phyloP scores from a whole-genome alignment of 495 filamentous ascomycete species.

The Elasticomyces elasticus region DNA sequence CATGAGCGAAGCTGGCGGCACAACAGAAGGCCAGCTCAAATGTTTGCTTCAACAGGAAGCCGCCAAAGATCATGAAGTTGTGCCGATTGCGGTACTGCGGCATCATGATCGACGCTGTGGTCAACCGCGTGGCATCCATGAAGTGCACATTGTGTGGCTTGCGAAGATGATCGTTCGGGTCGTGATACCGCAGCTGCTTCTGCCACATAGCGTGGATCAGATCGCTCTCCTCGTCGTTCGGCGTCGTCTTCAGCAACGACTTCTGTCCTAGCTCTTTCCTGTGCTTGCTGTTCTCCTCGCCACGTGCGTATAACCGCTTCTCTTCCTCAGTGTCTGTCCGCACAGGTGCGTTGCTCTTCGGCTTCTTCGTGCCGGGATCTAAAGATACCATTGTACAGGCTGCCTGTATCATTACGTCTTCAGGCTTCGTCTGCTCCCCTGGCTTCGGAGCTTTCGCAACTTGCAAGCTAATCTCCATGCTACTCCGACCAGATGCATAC shows the following conservation, averaged over 20 bases:
- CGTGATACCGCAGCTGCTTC: conserved; percentile 57
- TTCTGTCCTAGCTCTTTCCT: conserved; percentile 58
- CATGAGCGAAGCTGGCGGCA: conserved; percentile 66
- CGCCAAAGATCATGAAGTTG: conserved; percentile 86
- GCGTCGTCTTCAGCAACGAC: conserved; percentile 59
- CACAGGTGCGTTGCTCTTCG: conserved; percentile 49
- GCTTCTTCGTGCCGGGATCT: conserved; percentile 62
- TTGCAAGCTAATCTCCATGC: conserved; percentile 71
- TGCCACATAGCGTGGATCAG: conserved; percentile 76
- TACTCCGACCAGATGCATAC: conserved; percentile 68
- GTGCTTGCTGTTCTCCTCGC: conserved; percentile 63
- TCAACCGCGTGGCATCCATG: conserved; percentile 59
- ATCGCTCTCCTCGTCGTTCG: conserved; percentile 65
- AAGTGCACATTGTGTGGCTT: conserved; percentile 54
- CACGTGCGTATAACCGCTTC: conserved; percentile 52
- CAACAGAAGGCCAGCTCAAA: conserved; percentile 77
- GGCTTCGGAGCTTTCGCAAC: conserved; percentile 53
- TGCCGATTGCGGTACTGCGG: conserved; percentile 78
- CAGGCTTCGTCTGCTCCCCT: conserved; percentile 48
- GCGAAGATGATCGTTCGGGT: conserved; percentile 46
- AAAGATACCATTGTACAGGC: conserved; percentile 80
- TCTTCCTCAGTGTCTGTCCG: conserved; percentile 62
- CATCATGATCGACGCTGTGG: conserved; percentile 74
- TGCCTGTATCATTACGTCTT: conserved; percentile 68
- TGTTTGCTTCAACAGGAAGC: conserved; percentile 70